Base-by-base conservation (phyloP, 768 basidiomycete species). In the Candolleomyces efflorescens region DNA sequence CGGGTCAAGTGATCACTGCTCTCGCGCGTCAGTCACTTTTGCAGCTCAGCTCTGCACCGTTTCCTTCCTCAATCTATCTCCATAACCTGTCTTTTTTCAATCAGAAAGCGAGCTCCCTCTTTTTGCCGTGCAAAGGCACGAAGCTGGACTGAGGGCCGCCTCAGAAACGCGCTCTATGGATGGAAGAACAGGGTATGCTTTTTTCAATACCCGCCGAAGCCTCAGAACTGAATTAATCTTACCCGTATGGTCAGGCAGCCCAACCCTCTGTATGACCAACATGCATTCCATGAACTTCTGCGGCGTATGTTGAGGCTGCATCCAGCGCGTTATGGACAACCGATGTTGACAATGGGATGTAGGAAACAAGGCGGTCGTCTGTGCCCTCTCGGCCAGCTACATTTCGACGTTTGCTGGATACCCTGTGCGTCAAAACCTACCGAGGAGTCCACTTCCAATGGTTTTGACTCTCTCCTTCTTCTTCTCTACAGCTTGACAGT, bases 321-420 rank as follows among this genome's bases (percentile, higher is more conserved):
- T 20, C 38, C 6, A 24, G 20, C 37, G n/a, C 13, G 44, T 58
- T 53, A 13, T 46, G 49, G 52, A 60, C 38, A 32, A 56, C 39
- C 60, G 45, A 65, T 32, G 11, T 32, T 64, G 54, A 62, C 51
- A 55, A 48, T 36, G 53, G 56, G 52, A 18, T 61, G 48, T 71
- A 93, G 91, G 79, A 61, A 86, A 94, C 78, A 92, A 92, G 74
- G 85, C 92, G 53, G 88, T 93, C 66, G 91, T 90, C 39, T 93
- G 90, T 66, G 94, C 94, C 37, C 85, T 95, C 59, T 86, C 91
- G 43, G 94, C 94, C 51, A 94, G 92, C 65, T 90, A 94, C 71
- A 82, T 94, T 62, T 94, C 94, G 48, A 97, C 95, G 13, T 84
- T 96, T 66, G 89, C 90, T 56, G 94, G 94, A 51, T 96, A 94